Evolutionary conservation across 257 asterid genomes (phyloP), one percentile per base, ranked within the genome.

Genomic region (Cordia subcordata): DNA sequence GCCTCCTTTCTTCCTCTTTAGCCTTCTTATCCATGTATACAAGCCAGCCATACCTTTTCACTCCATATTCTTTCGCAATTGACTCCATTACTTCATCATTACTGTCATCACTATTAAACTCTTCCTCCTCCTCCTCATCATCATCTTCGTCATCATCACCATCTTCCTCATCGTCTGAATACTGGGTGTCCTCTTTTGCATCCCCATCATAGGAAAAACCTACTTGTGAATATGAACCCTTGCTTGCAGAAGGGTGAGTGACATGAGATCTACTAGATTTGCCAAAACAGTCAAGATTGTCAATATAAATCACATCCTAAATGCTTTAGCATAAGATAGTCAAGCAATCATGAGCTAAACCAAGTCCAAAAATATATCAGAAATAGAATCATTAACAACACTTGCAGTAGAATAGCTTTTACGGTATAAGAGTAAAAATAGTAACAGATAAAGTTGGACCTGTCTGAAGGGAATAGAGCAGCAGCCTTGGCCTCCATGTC

Each of bases 11-110:
- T 75, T 88, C 99, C 73, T 92, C 96, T 72, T 88, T 88, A 61
- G 96, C 95, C 79, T 84, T 92, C 76, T 92, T 92, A 76, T 92
- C 99, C 99, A 86, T 92, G 81, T 86, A 92, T 38, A 92, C 77
- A 76, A 88, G 95, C 97, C 97, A 92, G 59, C 99, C 97, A 61
- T 86, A 92, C 67, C 96, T 84, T 78, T 88, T 92, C 59, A 88
- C 97, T 37, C 99, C 99, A 78, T 81, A 89, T 49, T 88, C 96
- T 80, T 86, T 92, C n/a, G 99, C 96, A 64, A 92, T 85, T 16
- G 93, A 82, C 79, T 92, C 99, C 99, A 86, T 88, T 49, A 66
- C 85, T 77, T 84, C 96, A 73, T 86, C 99, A 64, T 84, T 82
- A 79, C 96, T 86, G 75, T 88, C 96, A 66, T 92, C 99, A 64